These are phyloP conservation scores for Lactarius tabidus DNA, from an alignment of 768 basidiomycete genomes.

Conservation along the genomic window DNA sequence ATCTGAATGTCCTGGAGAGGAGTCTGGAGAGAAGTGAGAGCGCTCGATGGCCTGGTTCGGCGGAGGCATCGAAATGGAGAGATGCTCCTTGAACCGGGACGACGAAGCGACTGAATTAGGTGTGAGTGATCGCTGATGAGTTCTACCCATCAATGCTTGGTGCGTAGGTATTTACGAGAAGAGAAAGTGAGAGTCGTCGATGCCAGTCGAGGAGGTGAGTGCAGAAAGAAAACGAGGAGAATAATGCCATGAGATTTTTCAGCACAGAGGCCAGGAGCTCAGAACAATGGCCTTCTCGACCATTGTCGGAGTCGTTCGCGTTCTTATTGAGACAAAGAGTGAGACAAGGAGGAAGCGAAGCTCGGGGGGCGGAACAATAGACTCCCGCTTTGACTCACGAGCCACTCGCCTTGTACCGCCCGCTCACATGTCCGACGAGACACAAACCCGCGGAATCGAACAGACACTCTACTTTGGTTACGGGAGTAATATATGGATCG, in stretches of 20 bases:
- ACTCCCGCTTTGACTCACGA: neutral
- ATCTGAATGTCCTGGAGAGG: slow-evolving; percentile 33
- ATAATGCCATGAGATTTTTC: neutral
- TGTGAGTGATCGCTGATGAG: slow-evolving; percentile 1
- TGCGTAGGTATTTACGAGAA: neutral
- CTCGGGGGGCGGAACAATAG: neutral
- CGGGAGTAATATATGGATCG: slow-evolving; percentile 21
- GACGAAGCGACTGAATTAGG: neutral
- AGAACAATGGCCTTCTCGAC: neutral
- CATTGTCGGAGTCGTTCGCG: neutral
- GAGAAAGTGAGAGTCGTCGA: neutral
- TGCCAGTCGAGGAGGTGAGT: neutral
- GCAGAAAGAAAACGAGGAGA: neutral
- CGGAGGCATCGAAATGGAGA: slow-evolving; percentile 23
- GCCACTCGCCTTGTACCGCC: neutral
- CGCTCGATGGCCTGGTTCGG: slow-evolving; percentile 29
- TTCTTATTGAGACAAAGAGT: neutral
- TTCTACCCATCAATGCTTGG: slow-evolving; percentile 14
- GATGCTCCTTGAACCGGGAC: slow-evolving; percentile 20
- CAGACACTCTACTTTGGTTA: slow-evolving; percentile 16
- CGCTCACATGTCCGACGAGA: slow-evolving; percentile 4
- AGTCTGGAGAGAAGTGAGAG: slow-evolving; percentile 46
- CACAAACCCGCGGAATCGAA: neutral
- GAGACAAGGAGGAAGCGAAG: neutral
- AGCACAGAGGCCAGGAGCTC: neutral